Base-by-base conservation (phyloP, 2,329 filamentous ascomycete species). In the Setomelanomma holmii region DNA sequence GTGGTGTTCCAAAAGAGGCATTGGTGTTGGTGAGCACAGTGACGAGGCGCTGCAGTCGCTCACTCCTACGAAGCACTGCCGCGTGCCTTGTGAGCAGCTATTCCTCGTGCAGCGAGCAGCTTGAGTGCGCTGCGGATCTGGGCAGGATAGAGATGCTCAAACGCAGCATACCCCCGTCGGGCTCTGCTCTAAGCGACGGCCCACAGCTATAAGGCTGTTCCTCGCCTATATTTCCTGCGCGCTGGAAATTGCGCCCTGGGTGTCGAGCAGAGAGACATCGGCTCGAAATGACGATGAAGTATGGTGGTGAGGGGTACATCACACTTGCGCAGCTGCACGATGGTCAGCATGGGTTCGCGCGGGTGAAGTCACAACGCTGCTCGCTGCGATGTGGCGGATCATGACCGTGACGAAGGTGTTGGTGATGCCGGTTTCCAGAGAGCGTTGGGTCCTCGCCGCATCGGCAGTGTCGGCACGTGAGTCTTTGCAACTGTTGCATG, bases 161-260 rank as follows among this genome's bases (percentile, higher is more conserved):
- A 43, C 39, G 38, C 35, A 35, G 40, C 45, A 38, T 21, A 30
- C 45, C 45, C 43, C 24, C 22, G 38, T 53, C 39, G 16, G 40
- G 33, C 19, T 30, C 27, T 30, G 14, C 17, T 6, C 21, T 45
- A 49, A 50, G 56, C 49, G 51, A 58, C 21, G 42, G 39, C 35
- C 38, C 39, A 5, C 44, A 43, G 36, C 38, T 53, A 56, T 56
- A 57, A 42, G 57, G 48, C 51, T 51, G 33, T 40, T 21, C 45
- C 50, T 49, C 40, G 53, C 34, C 42, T 61, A 61, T 56, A 59
- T 46, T 48, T 59, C 50, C 45, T 51, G 51, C 23, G 35, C 36
- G 36, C 49, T 55, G 51, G 53, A 52, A 40, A 47, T 58, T 49
- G 42, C 41, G 12, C 24, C 45, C 36, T 14, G 17, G 30, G 35